A percentile compares a stretch with the other conserved stretches of the same genome.
Evolutionary conservation across 2,329 filamentous ascomycete species (phyloP).

Genomic region (Fusarium mundagurra): DNA sequence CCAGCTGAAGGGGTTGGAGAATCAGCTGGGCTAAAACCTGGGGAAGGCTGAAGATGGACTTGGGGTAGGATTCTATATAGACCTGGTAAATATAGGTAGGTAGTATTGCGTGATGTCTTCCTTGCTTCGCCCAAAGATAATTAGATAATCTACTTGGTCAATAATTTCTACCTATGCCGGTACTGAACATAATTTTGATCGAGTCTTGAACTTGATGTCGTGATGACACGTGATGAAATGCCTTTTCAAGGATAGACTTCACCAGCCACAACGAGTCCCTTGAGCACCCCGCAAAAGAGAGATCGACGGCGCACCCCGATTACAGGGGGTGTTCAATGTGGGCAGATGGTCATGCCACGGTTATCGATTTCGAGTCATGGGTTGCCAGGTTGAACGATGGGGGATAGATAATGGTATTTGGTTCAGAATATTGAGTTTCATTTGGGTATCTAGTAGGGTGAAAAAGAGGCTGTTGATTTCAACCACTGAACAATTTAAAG

Average conservation of each 20-base stretch:
- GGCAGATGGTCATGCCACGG: conserved; percentile 44
- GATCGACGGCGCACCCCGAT: conserved; percentile 34
- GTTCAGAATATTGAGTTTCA: conserved; percentile 7
- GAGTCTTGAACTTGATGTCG: not conserved
- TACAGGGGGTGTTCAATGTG: conserved; percentile 17
- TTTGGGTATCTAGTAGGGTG: conserved; percentile 37
- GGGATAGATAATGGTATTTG: not conserved
- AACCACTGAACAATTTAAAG: conserved; percentile 13
- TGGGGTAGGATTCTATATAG: not conserved
- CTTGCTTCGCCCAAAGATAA: not conserved
- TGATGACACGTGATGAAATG: not conserved
- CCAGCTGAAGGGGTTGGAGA: not conserved
- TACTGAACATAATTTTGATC: not conserved
- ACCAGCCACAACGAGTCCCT: conserved; percentile 26
- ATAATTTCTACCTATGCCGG: not conserved
- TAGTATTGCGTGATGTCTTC: not conserved
- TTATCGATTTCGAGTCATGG: conserved; percentile 16
- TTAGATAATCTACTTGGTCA: not conserved
- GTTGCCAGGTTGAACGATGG: conserved; percentile 9
- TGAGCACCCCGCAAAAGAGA: conserved; percentile 3
- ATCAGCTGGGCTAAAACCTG: not conserved
- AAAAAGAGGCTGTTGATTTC: conserved; percentile 3
- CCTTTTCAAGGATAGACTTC: not conserved
- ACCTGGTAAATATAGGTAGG: not conserved
- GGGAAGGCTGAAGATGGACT: not conserved